Conservation (phyloP, 305 asterid genomes). For the Fraxinus latifolia region DNA sequence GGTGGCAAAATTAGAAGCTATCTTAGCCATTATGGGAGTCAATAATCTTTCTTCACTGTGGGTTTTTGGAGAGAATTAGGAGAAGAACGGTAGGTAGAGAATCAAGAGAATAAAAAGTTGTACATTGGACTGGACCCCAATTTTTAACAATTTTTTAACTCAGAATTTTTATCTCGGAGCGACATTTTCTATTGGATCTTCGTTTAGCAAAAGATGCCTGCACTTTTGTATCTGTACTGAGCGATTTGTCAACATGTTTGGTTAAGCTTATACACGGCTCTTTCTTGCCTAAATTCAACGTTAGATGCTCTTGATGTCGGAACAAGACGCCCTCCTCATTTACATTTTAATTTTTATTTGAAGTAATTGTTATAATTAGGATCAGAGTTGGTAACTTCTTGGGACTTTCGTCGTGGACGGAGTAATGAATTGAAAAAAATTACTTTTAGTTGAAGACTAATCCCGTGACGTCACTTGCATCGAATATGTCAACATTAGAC, state of each 20-base stretch:
- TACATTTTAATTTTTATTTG: background rate
- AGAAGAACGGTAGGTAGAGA: background rate
- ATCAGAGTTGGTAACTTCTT: too few relatives aligned
- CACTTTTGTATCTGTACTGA: background rate
- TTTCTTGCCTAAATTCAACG: background rate
- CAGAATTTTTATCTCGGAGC: background rate
- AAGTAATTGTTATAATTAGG: too few relatives aligned
- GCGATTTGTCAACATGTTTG: background rate
- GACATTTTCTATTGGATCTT: too few relatives aligned
- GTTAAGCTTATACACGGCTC: background rate
- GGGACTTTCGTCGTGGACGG: background rate
- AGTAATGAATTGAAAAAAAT: too few relatives aligned
- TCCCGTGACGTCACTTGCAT: background rate
- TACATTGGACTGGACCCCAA: slow-evolving; percentile 25
- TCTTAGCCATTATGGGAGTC: slow-evolving; percentile 32
- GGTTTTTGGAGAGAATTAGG: background rate
- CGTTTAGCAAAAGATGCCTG: too few relatives aligned
- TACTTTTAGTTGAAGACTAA: background rate
- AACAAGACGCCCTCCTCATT: background rate
- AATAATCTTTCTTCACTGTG: background rate
- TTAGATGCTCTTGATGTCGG: background rate
- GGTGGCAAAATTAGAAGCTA: slow-evolving; percentile 20
- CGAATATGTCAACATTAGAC: background rate
- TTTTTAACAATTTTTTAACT: background rate
- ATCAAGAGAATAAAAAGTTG: background rate